Base-by-base conservation (phyloP, 2,329 filamentous ascomycete genomes). In the Neonectria punicea region DNA sequence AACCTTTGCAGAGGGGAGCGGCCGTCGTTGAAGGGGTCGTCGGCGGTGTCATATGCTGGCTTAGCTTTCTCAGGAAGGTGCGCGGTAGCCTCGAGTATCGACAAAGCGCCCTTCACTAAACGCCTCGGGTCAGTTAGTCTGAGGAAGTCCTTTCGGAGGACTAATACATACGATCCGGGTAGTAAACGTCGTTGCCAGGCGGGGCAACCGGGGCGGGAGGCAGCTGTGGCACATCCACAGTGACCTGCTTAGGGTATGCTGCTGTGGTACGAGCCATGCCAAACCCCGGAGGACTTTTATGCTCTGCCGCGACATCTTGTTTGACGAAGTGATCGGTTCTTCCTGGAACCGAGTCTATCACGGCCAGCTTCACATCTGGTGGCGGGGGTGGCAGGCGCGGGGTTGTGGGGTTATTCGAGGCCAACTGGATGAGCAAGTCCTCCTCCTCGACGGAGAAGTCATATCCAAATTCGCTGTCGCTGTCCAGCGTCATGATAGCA, bases 1-100 rank as follows among this genome's bases (percentile, higher is more conserved):
- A 97, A 97, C 36, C 92, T 89, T 67, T 93, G 86, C 2, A 98
- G 81, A 0, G 94, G 94, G 1, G 86, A 83, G 20, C 77, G 79
- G 2, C 70, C 74, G 55, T 84, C 81, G 11, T 76, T 67, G 22
- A 70, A 67, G 1, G 70, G 50, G 8, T 74, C 63, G 13, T 60
- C 54, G 6, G 36, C 32, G 5, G 46, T 22, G 2, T 62, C 70
- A 25, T 39, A 32, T 34, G 18, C 49, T 39, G 53, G 54, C 2
- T 63, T 65, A 16, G 70, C 53, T 28, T 71, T 62, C 34, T 71
- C 58, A 36, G 25, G 70, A 18, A 32, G 61, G 50, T 68, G 64
- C 4, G 64, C 11, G 3, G 32, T 67, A 36, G 69, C 28, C 8
- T 74, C 68, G 20, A 76, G 53, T 4, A 67, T 62, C 10, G 66